Evolutionary conservation across 768 basidiomycete genomes (phyloP), one percentile per base, ranked within the genome.

Genomic region (Boletus rubropictus): DNA sequence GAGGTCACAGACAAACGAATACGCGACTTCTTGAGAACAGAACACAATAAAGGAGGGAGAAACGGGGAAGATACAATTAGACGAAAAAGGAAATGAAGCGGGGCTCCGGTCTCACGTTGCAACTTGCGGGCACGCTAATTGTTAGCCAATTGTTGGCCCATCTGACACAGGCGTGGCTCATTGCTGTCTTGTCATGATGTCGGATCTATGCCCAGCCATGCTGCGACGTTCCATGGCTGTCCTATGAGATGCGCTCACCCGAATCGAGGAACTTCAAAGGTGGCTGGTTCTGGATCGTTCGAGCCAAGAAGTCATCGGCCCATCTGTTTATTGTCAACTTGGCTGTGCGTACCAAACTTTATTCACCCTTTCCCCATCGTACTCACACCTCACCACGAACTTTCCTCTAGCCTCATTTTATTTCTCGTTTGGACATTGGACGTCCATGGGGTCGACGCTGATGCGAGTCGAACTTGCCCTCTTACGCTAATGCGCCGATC

Each of bases 41-140:
- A 63, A 66, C 59, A 66, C 64, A 66, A 66, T 66, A 67, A 57
- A 63, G 33, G 8, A 56, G 52, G 50, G 54, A 63, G 55, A 67
- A 67, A 65, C 59, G 35, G 61, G 61, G 46, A 65, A 55, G 43
- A 65, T 53, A 65, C 64, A 65, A 65, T 66, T 66, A 54, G 63
- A 67, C 59, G 51, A 57, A 63, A 65, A 63, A 59, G 64, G 64
- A 65, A 65, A 61, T 40, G 3, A 20, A 54, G 45, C 20, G 49
- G 52, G 49, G 38, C 41, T 49, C 41, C 27, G 45, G 46, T 55
- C 39, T 44, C 54, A 61, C 56, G 58, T 66, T 58, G 24, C 56
- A 42, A 36, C 20, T 31, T 64, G 57, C 56, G 58, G 63, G 56
- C 50, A 53, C 31, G 50, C 51, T 51, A 67, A 65, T 65, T 67